Evolutionary conservation across 441 rosid species (phyloP).

Genomic region (Adansonia madagascariensis): DNA sequence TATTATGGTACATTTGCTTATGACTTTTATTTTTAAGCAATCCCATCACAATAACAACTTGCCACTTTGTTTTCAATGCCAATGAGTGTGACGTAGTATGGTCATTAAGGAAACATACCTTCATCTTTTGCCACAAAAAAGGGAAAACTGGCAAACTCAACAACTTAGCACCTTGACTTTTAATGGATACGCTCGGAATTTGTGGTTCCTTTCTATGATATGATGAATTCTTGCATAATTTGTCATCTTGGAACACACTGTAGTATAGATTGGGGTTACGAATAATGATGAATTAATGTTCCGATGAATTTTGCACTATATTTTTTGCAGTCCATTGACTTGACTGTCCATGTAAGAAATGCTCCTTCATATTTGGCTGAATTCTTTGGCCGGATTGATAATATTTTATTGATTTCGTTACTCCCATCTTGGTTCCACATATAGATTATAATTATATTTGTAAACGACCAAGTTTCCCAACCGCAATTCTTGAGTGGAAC

Average conservation of each 20-base stretch:
- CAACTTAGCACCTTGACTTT: neutral
- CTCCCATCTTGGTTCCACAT: too few species aligned
- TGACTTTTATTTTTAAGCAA: neutral
- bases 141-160: neutral
- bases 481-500: too few species aligned
- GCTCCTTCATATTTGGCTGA: slow-evolving; percentile 60
- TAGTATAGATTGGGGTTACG: neutral
- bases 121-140: neutral
- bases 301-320: slow-evolving; percentile 15
- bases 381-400: slow-evolving; percentile 55
- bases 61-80: neutral
- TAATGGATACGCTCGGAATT: neutral
- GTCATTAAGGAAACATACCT: neutral
- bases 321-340: slow-evolving; percentile 69
- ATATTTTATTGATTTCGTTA: too few species aligned
- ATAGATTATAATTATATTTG: too few species aligned
- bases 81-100: neutral
- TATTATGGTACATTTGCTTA: slow-evolving; percentile 58
- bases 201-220: neutral
- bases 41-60: neutral
- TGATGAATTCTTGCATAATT: slow-evolving; percentile 5
- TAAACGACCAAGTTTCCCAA: too few species aligned
- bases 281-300: neutral
- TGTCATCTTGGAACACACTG: neutral
- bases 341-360: slow-evolving; percentile 73